Evolutionary conservation across 805 yeast genomes (phyloP), one percentile per base, ranked within the genome.

Genomic region (Starmerella vaccinii): DNA sequence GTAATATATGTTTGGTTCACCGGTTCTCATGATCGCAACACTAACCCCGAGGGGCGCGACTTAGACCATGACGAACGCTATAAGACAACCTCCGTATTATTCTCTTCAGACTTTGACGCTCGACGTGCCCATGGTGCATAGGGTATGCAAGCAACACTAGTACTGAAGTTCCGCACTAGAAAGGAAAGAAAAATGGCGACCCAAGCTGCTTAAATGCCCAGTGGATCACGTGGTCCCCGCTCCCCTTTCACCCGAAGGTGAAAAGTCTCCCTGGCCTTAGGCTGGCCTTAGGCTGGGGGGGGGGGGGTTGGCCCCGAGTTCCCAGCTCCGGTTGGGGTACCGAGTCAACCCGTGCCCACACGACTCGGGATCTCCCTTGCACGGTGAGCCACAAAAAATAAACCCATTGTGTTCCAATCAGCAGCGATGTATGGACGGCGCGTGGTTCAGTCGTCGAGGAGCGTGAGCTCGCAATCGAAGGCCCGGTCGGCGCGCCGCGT

Each of bases 91-190:
- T 29, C 26, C 15, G 50, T 24, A 32, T 50, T 47, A 30, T 23
- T 56, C 57, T 53, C 53, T 46, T 38, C 57, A 59, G 61, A 57
- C 51, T 44, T 55, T 59, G 63, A 60, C 63, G 59, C 63, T 58
- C 60, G 56, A 54, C 46, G 38, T 42, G 54, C 57, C 57, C 61
- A 55, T 46, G 54, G 46, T 46, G 37, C 42, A 49, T 37, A 27
- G 53, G 49, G 54, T 51, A 49, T 48, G 50, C 57, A 56, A 57
- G 63, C 61, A 60, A 60, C 63, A 60, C 63, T 56, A 57, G 50
- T 51, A 55, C 60, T 59, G 56, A 46, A 57, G 62, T 51, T 46
- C 62, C 61, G 63, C 63, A 60, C 63, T 49, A 38, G 34, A 52
- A 52, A 51, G 29, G 30, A 26, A 19, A 37, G 21, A 22, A 22